A percentile compares a stretch with the other conserved stretches of the same genome.
Conservation (phyloP, 2,329 filamentous ascomycete species). For the Penicillium sp. region DNA sequence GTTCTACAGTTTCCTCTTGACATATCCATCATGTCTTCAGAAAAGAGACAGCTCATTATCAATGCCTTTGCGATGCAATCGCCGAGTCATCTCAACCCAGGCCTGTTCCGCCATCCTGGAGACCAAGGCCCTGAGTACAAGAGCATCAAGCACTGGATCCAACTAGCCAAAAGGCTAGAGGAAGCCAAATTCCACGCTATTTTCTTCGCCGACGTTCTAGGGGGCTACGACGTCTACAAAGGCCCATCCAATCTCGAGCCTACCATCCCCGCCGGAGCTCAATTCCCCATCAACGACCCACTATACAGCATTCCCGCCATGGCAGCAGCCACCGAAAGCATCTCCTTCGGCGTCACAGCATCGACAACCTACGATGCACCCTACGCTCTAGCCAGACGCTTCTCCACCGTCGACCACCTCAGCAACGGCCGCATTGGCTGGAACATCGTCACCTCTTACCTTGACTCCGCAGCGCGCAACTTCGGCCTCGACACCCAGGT, state of each 20-base stretch:
- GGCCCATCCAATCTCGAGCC: constrained; percentile 40
- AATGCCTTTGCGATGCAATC: constrained; percentile 50
- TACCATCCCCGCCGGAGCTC: constrained; percentile 40
- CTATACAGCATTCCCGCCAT: constrained; percentile 45
- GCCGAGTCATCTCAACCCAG: constrained; percentile 47
- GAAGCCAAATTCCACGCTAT: constrained; percentile 50
- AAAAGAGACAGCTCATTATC: constrained; percentile 43
- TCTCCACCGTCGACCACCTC: constrained; percentile 54
- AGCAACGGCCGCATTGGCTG: constrained; percentile 51
- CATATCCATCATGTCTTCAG: constrained; percentile 3
- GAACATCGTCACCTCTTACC: constrained; percentile 52
- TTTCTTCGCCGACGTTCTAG: constrained; percentile 51
- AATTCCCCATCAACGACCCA: constrained; percentile 46
- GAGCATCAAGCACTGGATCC: constrained; percentile 47
- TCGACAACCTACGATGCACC: constrained; percentile 55
- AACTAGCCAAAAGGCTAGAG: constrained; percentile 48
- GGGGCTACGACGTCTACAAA: constrained; percentile 48
- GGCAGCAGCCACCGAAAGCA: constrained; percentile 46
- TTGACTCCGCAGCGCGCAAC: constrained; percentile 49
- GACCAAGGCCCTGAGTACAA: constrained; percentile 42
- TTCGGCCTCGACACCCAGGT: constrained; percentile 47
- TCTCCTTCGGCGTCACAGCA: constrained; percentile 53
- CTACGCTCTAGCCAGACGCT: constrained; percentile 53
- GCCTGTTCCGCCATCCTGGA: constrained; percentile 36
- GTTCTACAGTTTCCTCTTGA: too few relatives aligned